phyloP scores from a whole-genome alignment of 805 yeast genomes.

The Isabelozyma gotoi region DNA sequence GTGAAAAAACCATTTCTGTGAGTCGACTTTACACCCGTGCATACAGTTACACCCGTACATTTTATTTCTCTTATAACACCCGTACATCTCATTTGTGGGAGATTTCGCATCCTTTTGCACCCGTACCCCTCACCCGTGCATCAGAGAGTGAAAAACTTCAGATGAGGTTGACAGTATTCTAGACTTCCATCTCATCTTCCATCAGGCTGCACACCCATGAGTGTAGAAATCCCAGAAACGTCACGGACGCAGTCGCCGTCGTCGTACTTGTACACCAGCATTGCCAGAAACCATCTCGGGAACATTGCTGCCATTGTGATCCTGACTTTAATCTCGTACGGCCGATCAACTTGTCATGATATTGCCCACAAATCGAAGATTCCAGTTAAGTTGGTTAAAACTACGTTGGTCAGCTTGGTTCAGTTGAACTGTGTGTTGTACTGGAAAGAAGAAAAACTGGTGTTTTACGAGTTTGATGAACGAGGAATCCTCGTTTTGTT shows the following conservation, averaged over 20 bases:
- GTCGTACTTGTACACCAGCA: constrained; percentile 55
- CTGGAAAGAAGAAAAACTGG: constrained; percentile 48
- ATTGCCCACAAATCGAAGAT: constrained; percentile 47
- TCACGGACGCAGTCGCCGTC: constrained; percentile 60
- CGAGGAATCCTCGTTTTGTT: constrained; percentile 62
- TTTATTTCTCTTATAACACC: background rate
- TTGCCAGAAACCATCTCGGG: constrained; percentile 61
- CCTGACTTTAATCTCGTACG: constrained; percentile 61
- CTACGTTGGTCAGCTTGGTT: constrained; percentile 70
- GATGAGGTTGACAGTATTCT: background rate
- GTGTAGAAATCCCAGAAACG: constrained; percentile 14
- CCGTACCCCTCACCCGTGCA: background rate
- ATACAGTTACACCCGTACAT: too few species aligned
- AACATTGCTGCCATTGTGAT: constrained; percentile 68
- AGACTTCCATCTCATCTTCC: background rate
- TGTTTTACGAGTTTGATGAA: constrained; percentile 61
- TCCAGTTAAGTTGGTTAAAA: constrained; percentile 52
- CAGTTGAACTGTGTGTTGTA: constrained; percentile 76
- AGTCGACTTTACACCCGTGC: too few species aligned
- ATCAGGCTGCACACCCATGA: constrained; percentile 10
- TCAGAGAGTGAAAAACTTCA: background rate
- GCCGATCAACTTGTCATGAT: constrained; percentile 61
- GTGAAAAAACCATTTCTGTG: too few species aligned
- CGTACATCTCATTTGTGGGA: background rate
- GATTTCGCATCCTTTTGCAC: too few species aligned